Conservation (phyloP, 2,329 filamentous ascomycete genomes). For the Colletotrichum sp. region DNA sequence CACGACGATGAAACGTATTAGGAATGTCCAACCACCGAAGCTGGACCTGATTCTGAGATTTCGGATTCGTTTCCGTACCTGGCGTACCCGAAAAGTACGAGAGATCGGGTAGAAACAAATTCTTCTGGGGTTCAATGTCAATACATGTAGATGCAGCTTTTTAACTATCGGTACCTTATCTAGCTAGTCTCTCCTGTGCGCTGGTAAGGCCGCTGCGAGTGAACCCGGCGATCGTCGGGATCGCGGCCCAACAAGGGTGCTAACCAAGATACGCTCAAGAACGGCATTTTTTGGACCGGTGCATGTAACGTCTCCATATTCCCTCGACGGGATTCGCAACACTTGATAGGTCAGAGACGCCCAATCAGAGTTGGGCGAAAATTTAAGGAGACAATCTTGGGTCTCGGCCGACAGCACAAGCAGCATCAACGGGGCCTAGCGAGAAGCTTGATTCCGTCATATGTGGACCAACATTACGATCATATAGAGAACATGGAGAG, state of each 20-base stretch:
- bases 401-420: background rate
- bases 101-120: background rate
- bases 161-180: background rate
- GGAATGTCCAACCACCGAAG: background rate
- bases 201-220: background rate
- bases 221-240: background rate
- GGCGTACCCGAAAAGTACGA: background rate
- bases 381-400: background rate
- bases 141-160: too few species aligned
- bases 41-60: fast-evolving
- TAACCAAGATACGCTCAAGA: too few species aligned
- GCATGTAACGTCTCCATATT: background rate
- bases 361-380: background rate
- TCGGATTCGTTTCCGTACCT: background rate
- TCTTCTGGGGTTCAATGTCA: background rate
- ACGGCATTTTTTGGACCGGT: too few species aligned
- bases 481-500: too few species aligned
- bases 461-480: background rate
- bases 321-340: too few species aligned
- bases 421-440: background rate
- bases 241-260: too few species aligned
- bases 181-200: background rate
- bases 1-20: fast-evolving
- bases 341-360: background rate
- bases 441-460: too few species aligned